Evolutionary conservation across 1,139 yeast species (phyloP).

Genomic region (Taphrina sp.): DNA sequence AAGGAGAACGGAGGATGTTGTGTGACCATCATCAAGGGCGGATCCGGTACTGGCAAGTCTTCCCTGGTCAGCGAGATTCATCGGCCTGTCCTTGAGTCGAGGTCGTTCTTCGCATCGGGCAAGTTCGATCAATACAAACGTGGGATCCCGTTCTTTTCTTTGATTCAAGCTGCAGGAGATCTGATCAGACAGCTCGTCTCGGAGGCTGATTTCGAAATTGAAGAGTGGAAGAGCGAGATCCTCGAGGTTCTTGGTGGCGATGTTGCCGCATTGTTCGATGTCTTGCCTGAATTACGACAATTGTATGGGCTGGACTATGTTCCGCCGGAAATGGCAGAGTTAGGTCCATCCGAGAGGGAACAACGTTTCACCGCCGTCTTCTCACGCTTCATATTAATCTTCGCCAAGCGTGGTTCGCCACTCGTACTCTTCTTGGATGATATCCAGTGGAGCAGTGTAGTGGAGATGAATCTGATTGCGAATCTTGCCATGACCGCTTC

Average conservation of each 20-base stretch:
- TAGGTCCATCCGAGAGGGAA: conserved; percentile 28
- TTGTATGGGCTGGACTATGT: conserved; percentile 1
- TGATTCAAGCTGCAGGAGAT: conserved; percentile 19
- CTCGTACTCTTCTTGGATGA: conserved; percentile 30
- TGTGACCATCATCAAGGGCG: conserved; percentile 27
- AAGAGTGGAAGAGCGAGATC: conserved; percentile 17
- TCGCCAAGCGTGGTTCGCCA: conserved; percentile 22
- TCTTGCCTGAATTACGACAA: conserved; percentile 17
- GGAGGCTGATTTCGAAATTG: conserved; percentile 12
- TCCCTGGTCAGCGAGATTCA: conserved; percentile 28
- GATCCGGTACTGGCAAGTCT: conserved; percentile 30
- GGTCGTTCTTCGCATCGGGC: conserved; percentile 26
- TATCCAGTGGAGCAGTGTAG: conserved; percentile 26
- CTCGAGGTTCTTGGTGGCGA: conserved; percentile 15
- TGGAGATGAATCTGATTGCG: conserved; percentile 18
- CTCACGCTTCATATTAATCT: conserved; percentile 14
- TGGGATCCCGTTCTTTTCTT: conserved; percentile 25
- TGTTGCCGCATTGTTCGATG: conserved; percentile 14
- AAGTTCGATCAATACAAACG: conserved; percentile 32
- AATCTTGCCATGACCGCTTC: conserved; percentile 19
- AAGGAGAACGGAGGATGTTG: conserved; percentile 18
- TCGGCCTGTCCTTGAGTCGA: conserved; percentile 20
- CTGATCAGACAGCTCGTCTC: conserved; percentile 18
- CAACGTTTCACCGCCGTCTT: conserved; percentile 27
- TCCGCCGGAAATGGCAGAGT: conserved; percentile 15